Evolutionary conservation across 352 stramenopile species (phyloP), one percentile per base, ranked within the genome.

Genomic region (Pythium phragmiticola): DNA sequence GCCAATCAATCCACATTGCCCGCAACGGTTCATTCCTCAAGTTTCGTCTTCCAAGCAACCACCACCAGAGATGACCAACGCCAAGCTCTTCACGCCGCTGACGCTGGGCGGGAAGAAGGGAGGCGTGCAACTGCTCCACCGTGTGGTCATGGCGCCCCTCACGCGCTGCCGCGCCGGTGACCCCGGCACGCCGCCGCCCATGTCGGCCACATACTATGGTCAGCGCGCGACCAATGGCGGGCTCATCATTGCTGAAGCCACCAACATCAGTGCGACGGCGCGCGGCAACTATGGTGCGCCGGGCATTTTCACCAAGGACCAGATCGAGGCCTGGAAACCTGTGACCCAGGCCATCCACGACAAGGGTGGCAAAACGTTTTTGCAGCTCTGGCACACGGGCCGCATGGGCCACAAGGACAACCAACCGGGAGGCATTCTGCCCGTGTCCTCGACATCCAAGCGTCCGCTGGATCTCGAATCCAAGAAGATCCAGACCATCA

Each of bases 371-470:
- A 53, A 64, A 16, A 55, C 92, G 43, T 83, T 74, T 56, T 41
- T 75, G 42, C 84, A 95, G 69, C 61, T 94, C 13, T 92, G 82
- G 82, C 84, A 95, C 63, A 72, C 73, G 37, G 86, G 84, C 36
- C 70, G 82, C 37, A 61, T 71, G 54, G 16, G 82, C 94, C 68
- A 73, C 71, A n/a, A 69, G 47, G 33, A 83, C 63, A 66, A 64
- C 47, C 47, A 64, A 26, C 57, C 50, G 3, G 50, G 50, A 30
- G 63, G 48, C 43, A 76, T 75, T 28, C 66, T 68, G 7, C 71
- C 65, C 54, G 69, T 88, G 16, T 73, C 61, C 21, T 47, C 78
- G 11, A 72, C 68, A 39, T 11, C 66, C 59, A 47, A 56, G 28
- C 16, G 28, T 23, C 56, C 33, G 8, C 17, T 13, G 3, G 14